These are phyloP conservation scores for Chaetomium globosum DNA, from an alignment of 2,329 filamentous ascomycete species.

Conservation along the genomic window DNA sequence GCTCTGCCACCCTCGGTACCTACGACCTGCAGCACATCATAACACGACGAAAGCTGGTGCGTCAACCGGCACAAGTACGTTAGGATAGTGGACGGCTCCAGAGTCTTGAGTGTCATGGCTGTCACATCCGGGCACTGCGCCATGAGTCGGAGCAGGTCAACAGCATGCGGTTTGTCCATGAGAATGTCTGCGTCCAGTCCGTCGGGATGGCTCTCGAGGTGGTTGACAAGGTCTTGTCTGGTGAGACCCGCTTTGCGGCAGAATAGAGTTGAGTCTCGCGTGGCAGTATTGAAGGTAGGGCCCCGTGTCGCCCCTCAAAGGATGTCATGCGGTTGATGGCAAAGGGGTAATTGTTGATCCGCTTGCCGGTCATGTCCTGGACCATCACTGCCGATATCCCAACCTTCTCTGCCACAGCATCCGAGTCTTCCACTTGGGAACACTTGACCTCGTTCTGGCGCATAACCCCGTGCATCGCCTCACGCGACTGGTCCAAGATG, in stretches of 20 bases:
- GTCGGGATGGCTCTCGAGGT: not conserved
- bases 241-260: slow-evolving; percentile 1
- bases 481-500: slow-evolving; percentile 57
- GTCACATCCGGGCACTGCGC: slow-evolving; percentile 7
- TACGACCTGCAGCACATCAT: no score
- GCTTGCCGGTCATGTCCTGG: slow-evolving; percentile 71
- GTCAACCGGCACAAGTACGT: no score
- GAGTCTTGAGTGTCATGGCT: slow-evolving; percentile 10
- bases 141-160: slow-evolving; percentile 14
- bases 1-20: no score
- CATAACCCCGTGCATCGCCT: slow-evolving; percentile 73
- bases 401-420: slow-evolving; percentile 63
- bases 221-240: slow-evolving; percentile 2
- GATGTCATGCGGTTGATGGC: slow-evolving; percentile 72
- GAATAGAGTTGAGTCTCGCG: slow-evolving; percentile 1
- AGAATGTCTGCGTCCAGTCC: not conserved
- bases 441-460: slow-evolving; percentile 18
- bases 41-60: no score
- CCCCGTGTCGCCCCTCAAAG: slow-evolving; percentile 73
- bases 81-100: not conserved
- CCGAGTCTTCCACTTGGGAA: slow-evolving; percentile 65
- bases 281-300: slow-evolving; percentile 74
- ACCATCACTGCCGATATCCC: slow-evolving; percentile 73
- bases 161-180: not conserved
- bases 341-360: slow-evolving; percentile 58